Conservation (phyloP, 2,329 filamentous ascomycete species). For the Xylaria hypoxylon region DNA sequence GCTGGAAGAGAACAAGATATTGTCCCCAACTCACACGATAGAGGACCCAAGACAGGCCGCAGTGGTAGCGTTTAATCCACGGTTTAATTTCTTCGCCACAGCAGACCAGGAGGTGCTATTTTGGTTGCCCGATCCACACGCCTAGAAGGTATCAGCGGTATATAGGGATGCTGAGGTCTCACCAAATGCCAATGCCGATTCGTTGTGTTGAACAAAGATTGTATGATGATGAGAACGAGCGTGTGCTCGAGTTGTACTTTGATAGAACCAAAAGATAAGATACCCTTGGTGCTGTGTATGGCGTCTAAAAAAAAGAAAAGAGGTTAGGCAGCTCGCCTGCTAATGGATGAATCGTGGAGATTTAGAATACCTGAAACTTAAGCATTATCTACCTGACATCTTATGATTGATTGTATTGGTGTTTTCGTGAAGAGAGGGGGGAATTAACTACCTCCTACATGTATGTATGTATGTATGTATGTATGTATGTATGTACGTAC, state of each 20-base stretch:
- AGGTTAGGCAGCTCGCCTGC: not conserved
- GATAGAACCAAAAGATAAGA: slow-evolving; percentile 32
- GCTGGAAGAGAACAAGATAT: slow-evolving; percentile 65
- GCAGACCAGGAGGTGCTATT: slow-evolving; percentile 87
- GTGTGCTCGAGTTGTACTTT: slow-evolving; percentile 23
- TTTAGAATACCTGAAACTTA: too few species aligned
- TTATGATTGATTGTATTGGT: too few species aligned
- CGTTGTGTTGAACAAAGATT: slow-evolving; percentile 13
- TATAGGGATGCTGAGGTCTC: slow-evolving; percentile 22
- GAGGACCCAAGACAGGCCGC: slow-evolving; percentile 76
- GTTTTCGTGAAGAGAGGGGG: too few species aligned
- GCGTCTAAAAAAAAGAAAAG: slow-evolving; percentile 18
- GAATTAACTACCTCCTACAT: too few species aligned
- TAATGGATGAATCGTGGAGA: not conserved
- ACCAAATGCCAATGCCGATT: slow-evolving; percentile 1
- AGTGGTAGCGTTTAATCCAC: slow-evolving; percentile 87
- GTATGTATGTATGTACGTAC: too few species aligned
- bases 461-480: too few species aligned
- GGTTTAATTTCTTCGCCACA: slow-evolving; percentile 90
- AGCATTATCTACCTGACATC: not conserved
- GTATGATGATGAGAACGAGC: slow-evolving; percentile 29
- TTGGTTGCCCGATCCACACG: slow-evolving; percentile 78
- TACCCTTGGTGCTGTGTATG: slow-evolving; percentile 30
- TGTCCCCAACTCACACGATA: slow-evolving; percentile 73
- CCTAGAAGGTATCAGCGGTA: slow-evolving; percentile 48